Evolutionary conservation across 495 filamentous ascomycete genomes (phyloP).

Genomic region (Podospora pseudoanserina): DNA sequence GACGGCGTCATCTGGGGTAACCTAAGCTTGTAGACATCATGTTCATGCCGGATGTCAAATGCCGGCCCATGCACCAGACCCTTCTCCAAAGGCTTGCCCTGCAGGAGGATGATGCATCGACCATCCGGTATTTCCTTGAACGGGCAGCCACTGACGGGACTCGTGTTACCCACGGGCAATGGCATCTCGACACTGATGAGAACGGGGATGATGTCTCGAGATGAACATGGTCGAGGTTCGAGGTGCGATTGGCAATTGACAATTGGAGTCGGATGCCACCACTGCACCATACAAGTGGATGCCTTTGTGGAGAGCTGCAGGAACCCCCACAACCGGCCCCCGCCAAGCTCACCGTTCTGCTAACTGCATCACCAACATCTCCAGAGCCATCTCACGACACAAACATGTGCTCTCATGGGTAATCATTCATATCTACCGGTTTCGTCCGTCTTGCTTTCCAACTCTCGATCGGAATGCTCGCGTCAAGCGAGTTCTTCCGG

Average conservation of each 20-base stretch:
- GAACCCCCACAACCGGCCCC: background rate
- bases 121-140: background rate
- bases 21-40: background rate
- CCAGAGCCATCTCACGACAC: background rate
- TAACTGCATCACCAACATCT: background rate
- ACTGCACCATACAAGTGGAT: background rate
- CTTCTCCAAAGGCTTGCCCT: background rate
- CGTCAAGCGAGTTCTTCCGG: background rate
- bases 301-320: conserved; percentile 2
- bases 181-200: background rate
- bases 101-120: background rate
- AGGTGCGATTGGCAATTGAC: conserved; percentile 4
- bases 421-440: background rate
- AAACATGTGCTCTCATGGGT: background rate
- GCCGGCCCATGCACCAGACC: background rate
- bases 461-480: background rate
- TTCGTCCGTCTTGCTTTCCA: background rate
- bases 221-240: background rate
- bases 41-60: conserved; percentile 4
- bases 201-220: background rate
- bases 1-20: conserved; percentile 4
- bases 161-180: background rate
- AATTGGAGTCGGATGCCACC: background rate
- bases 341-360: background rate
- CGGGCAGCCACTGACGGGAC: background rate